Base-by-base conservation (phyloP, 768 basidiomycete genomes). In the Auriculariales sp. region DNA sequence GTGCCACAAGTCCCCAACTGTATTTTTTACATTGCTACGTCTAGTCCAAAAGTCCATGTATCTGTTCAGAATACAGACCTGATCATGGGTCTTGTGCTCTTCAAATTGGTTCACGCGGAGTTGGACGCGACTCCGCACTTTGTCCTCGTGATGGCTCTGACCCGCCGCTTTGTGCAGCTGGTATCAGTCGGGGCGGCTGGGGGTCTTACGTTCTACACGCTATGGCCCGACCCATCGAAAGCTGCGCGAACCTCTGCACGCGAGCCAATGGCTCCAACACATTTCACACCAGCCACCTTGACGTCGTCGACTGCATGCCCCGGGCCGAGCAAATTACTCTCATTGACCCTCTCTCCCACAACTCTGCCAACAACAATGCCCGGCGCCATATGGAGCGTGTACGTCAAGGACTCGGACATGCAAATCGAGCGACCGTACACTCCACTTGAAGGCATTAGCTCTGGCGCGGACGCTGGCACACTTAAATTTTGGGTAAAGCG, bases 371-470 rank as follows among this genome's bases (percentile, higher is more conserved):
- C 66, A 29, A 53, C 59, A 10, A 53, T 59, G 10, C 58, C 62
- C 3, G 42, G 56, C 9, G 75, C 72, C 27, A 77, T 88, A 52
- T 90, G 79, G 75, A 83, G 84, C 32, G 66, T 91, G 11, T 90
- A 72, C 61, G 69, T 90, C 60, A 91, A 90, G 60, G 85, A 91
- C 59, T 81, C 82, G 54, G 88, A 89, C 56, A 88, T 91, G 19
- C 88, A 90, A 63, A 83, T 90, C 28, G 88, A 91, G 58, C 66
- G 88, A 49, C 79, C 85, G 11, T 91, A 90, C 59, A 91, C 89
- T 3, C 88, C 88, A 3, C 65, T 91, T 45, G 70, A 78, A 53
- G 81, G 87, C 19, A 66, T 88, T 22, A 79, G 83, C 47, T n/a
- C n/a, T n/a, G 39, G 7, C 39, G 36, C 24, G 19, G 65, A 71